Base-by-base conservation (phyloP, 2,329 filamentous ascomycete genomes). In the Sclerotinia spermophila region DNA sequence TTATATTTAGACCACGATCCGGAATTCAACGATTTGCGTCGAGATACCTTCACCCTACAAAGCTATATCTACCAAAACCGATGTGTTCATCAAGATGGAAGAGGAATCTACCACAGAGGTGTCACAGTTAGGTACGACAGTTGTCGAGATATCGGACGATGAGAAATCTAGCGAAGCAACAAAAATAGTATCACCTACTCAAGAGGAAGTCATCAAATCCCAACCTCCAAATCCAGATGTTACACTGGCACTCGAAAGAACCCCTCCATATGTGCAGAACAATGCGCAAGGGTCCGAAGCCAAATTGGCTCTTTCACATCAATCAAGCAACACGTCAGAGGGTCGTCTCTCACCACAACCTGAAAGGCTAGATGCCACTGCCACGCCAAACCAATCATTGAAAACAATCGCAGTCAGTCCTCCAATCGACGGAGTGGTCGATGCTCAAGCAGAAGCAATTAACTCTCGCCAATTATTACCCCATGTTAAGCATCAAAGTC, bases 31-130 rank as follows among this genome's bases (percentile, higher is more conserved):
- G 3, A 30, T 40, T 19, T 40, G 33, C 3, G 19, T 65, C 17
- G 62, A 65, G 10, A 53, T 53, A 5, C 35, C 45, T 42, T n/a
- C 33, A 17, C 62, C 45, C 11, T 40, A 15, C 35, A 53, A 30
- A 51, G 21, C 17, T 19, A 15, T 21, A 38, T 8, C 17, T 65
- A 24, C 35, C 17, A 30, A 53, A 51, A 15, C 24, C 17, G 35
- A 53, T 53, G 24, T 27, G 17, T 27, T 53, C n/a, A 40, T 65
- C 33, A 53, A 65, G n/a, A 65, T 65, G 62, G 45, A 65, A 65
- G 62, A 53, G 17, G 62, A 65, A 53, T 53, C 45, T 21, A 42
- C 45, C 5, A 53, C 53, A 53, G 35, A 53, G 33, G 33, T 53
- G 21, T 53, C 19, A 30, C 62, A 30, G 33, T 35, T 51, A n/a